phyloP scores from a whole-genome alignment of 352 stramenopile genomes.

The Pythium dissotocum region DNA sequence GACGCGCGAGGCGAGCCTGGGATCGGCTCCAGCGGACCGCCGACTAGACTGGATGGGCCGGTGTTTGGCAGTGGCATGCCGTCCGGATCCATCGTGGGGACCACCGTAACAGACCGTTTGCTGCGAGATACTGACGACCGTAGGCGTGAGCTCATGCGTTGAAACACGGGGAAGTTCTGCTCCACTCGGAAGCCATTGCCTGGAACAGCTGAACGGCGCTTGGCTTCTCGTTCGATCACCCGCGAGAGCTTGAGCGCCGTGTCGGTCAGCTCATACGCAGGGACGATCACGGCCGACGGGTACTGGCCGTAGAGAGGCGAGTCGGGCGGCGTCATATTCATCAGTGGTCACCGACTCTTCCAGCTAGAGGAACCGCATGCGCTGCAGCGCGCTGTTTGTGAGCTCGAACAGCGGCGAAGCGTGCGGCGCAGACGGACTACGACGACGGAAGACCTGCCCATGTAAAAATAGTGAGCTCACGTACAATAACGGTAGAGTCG shows the following conservation, averaged over 20 bases:
- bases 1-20: conserved; percentile 9
- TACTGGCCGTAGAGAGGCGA: background rate
- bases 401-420: too few species aligned
- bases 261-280: conserved; percentile 41
- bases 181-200: conserved; percentile 31
- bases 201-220: conserved; percentile 38
- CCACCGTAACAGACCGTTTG: conserved; percentile 26
- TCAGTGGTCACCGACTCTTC: background rate
- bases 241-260: conserved; percentile 65
- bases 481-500: background rate
- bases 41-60: background rate
- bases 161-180: conserved; percentile 27
- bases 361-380: background rate
- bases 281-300: conserved; percentile 10
- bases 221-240: conserved; percentile 65
- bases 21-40: conserved; percentile 1
- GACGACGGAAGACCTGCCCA: background rate
- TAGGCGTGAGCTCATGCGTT: conserved; percentile 17
- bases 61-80: background rate
- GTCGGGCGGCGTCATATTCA: background rate
- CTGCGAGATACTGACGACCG: conserved; percentile 15
- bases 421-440: background rate
- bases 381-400: too few species aligned
- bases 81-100: conserved; percentile 27
- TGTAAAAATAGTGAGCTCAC: background rate